Evolutionary conservation across 306 rosid species (phyloP).

Genomic region (Vigna trinervia): DNA sequence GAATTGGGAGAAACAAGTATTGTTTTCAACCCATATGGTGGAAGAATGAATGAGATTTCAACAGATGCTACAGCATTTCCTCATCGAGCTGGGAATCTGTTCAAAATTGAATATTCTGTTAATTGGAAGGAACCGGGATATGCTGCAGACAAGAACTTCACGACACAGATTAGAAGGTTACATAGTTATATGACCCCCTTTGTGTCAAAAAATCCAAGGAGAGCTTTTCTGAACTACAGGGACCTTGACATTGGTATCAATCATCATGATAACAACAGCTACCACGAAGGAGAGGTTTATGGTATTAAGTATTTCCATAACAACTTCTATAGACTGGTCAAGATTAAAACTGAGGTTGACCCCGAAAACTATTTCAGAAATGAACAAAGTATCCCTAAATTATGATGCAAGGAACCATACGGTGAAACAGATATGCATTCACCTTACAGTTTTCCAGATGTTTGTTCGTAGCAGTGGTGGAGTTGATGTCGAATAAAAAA

Average conservation of each 20-base stretch:
- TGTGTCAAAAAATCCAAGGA: not conserved
- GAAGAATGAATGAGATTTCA: not conserved
- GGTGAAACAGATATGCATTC: not conserved
- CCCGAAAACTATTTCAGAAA: slow-evolving; percentile 8
- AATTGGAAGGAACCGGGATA: not conserved
- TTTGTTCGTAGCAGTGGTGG: too few species aligned
- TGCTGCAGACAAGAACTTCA: not conserved
- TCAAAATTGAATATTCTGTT: slow-evolving; percentile 3
- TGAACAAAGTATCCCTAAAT: slow-evolving; percentile 15
- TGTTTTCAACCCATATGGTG: not conserved
- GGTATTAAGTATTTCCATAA: not conserved
- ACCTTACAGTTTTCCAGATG: too few species aligned
- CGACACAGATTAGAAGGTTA: not conserved
- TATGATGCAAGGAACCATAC: not conserved
- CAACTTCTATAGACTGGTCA: not conserved
- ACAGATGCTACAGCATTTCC: not conserved
- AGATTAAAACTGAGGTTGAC: slow-evolving; percentile 6
- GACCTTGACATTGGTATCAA: slow-evolving; percentile 17
- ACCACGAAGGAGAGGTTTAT: not conserved
- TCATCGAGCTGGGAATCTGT: not conserved
- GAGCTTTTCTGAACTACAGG: slow-evolving; percentile 3
- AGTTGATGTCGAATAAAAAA: too few species aligned
- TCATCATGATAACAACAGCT: not conserved
- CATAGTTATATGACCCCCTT: slow-evolving; percentile 1
- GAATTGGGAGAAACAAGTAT: not conserved